Base-by-base conservation (phyloP, 2,329 filamentous ascomycete species). In the Emericellopsis cladophorae region DNA sequence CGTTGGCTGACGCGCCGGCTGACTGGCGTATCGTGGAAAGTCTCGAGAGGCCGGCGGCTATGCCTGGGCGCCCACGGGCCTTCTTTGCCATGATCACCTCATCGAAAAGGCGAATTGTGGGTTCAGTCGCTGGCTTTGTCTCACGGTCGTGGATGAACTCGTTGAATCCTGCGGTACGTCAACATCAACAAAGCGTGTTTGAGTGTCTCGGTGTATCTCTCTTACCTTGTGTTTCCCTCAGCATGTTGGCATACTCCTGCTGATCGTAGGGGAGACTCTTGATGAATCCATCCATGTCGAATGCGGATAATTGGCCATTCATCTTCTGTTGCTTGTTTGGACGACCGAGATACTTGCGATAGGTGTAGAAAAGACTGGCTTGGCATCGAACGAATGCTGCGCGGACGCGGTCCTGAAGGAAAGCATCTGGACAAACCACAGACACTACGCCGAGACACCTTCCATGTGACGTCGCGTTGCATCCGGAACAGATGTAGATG, bases 111-210 rank as follows among this genome's bases (percentile, higher is more conserved):
- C 82, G 81, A 51, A 90, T 78, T 2, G 70, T 60, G 0, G 83
- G 72, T 46, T 84, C 72, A 7, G 75, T 69, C 0, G 76, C 59
- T 2, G 76, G 66, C 7, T 71, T 75, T 18, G 68, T 77, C 60
- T 92, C 85, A 36, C 85, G 76, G 50, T 88, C 82, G 52, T 90
- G 82, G 46, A 92, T 84, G 57, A 92, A 92, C 57, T 90, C 84
- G 49, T 87, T 87, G 56, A 89, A 87, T 38, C 51, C 55, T 57
- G 40, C 12, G 14, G 16, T 26, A 7, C 31, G 42, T 44, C 41
- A 45, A 45, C 23, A 37, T 35, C 31, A 43, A 18, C 9, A 21
- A 31, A 21, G 9, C 16, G 26, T n/a, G n/a, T 24, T 29, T 2
- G 12, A 15, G 35, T 41, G 33, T 31, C 50, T 29, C 9, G 8